phyloP scores from a whole-genome alignment of 2,329 filamentous ascomycete genomes.

The Aspergillus floridensis region DNA sequence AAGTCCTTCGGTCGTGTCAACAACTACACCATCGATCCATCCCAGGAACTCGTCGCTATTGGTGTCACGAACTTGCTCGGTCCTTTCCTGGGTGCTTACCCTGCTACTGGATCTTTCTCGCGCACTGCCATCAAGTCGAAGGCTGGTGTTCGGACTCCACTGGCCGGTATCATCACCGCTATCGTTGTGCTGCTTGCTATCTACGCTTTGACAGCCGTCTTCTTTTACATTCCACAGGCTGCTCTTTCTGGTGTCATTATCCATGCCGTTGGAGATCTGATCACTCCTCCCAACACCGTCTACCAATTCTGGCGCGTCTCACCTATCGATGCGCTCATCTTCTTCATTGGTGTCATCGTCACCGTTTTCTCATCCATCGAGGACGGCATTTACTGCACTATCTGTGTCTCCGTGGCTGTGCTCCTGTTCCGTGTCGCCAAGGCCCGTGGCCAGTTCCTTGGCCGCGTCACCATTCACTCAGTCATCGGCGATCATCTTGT shows the following conservation, averaged over 20 bases:
- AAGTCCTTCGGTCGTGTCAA: slow-evolving; percentile 96
- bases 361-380: slow-evolving; percentile 88
- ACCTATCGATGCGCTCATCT: slow-evolving; percentile 85
- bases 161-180: slow-evolving; percentile 86
- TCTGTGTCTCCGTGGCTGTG: slow-evolving; percentile 71
- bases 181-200: slow-evolving; percentile 83
- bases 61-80: slow-evolving; percentile 86
- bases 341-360: slow-evolving; percentile 87
- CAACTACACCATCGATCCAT: slow-evolving; percentile 93
- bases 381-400: slow-evolving; percentile 85
- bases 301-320: slow-evolving; percentile 96
- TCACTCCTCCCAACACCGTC: slow-evolving; percentile 84
- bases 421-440: slow-evolving; percentile 81
- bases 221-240: slow-evolving; percentile 88
- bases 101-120: slow-evolving; percentile 92
- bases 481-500: slow-evolving; percentile 73
- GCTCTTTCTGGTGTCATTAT: slow-evolving; percentile 87
- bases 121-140: slow-evolving; percentile 97
- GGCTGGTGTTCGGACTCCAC: slow-evolving; percentile 86
- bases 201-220: slow-evolving; percentile 81
- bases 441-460: slow-evolving; percentile 79
- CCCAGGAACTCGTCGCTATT: slow-evolving; percentile 93
- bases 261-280: slow-evolving; percentile 88
- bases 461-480: slow-evolving; percentile 78
- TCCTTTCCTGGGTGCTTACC: slow-evolving; percentile 88